Evolutionary conservation across 441 rosid genomes (phyloP), one percentile per base, ranked within the genome.

Genomic region (Erysimum pusillum): DNA sequence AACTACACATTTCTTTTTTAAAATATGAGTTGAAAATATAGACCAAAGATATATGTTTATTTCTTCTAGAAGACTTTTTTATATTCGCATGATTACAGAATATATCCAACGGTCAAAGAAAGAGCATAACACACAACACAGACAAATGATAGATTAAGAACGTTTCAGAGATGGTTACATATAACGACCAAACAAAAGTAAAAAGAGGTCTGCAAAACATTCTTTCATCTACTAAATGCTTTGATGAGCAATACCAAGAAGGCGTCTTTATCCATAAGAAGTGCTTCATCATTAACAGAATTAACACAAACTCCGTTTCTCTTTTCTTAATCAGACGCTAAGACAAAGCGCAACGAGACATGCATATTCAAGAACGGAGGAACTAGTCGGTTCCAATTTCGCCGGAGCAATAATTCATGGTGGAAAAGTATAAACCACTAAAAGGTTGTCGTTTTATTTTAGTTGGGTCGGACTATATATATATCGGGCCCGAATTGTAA

Each of bases 401-500:
- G 35, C 35, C 35, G 9, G 35, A 49, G 9, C 1, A 15, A 53
- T 12, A 12, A 5, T 20, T 20, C 58, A 15, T 25, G 9, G 59
- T 53, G 59, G 35, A 53, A 36, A 53, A 25, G n/a, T n/a, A n/a
- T n/a, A n/a, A n/a, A n/a, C 7, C 1, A 46, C 4, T 4, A 46
- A 58, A 58, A 31, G 44, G 42, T 1, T 9, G 25, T 9, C 28
- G 44, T 58, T 57, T 58, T 4, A 4, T 34, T 34, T 8, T 32
- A 15, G 32, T 31, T 56, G 3, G 9, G 4, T 34, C 41, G 62
- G 62, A n/a, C 6, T n/a, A n/a, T 34, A 10, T 38, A 51, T 9
- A 72, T 17, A n/a, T n/a, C 69, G 48, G 64, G 44, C 48, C 71
- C 56, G 39, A 22, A 1, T 9, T 0, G n/a, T 53, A 17, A 73